These are phyloP conservation scores for Extremus antarcticus DNA, from an alignment of 495 filamentous ascomycete genomes.

Conservation along the genomic window DNA sequence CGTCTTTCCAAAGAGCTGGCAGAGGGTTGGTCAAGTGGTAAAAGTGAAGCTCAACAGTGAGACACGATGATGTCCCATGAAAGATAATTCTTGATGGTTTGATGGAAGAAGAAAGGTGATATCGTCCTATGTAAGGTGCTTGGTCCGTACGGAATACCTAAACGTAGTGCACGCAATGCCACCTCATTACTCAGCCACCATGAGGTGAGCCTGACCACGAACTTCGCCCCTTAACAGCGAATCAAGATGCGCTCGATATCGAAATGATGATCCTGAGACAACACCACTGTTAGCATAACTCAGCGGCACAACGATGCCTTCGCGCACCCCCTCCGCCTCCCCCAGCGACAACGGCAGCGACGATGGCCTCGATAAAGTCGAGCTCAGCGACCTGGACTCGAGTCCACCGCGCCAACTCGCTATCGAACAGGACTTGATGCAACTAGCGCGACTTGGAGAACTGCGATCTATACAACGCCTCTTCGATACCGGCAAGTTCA, in stretches of 20 bases:
- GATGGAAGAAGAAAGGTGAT: no score
- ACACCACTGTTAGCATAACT: background rate
- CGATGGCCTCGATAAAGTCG: slow-evolving; percentile 18
- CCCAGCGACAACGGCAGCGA: background rate
- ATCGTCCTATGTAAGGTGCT: no score
- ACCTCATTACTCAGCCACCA: background rate
- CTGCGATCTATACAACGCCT: slow-evolving; percentile 77
- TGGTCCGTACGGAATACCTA: no score
- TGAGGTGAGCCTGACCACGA: background rate
- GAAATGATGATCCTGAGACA: background rate
- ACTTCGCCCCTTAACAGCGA: background rate
- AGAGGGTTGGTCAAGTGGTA: no score
- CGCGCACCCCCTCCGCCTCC: slow-evolving; percentile 1
- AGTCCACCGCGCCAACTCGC: slow-evolving; percentile 39
- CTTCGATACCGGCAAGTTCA: slow-evolving; percentile 68
- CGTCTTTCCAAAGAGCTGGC: no score
- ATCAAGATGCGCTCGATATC: background rate
- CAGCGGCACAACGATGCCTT: slow-evolving; percentile 1
- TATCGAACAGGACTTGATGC: slow-evolving; percentile 83
- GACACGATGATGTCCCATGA: no score
- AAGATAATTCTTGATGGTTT: no score
- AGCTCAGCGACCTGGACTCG: slow-evolving; percentile 19
- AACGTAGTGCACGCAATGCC: no score
- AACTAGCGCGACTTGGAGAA: slow-evolving; percentile 81
- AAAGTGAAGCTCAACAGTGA: no score